Evolutionary conservation across 1,284 basidiomycete genomes (phyloP), one percentile per base, ranked within the genome.

Genomic region (Farysia itapuensis): DNA sequence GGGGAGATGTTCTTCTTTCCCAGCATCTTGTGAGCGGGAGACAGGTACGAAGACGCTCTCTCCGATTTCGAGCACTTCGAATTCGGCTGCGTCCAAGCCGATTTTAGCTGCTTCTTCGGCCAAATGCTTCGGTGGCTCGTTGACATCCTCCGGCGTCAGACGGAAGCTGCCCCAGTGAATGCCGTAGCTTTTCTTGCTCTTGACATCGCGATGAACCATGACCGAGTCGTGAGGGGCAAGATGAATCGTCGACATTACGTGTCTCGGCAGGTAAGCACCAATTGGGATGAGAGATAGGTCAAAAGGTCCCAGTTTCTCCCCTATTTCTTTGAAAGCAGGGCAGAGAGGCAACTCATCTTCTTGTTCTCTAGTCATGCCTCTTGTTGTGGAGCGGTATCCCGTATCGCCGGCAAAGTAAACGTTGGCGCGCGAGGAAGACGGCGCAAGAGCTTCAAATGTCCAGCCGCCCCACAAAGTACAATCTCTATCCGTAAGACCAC

Each of bases 301-400:
- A 21, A 71, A 69, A 1, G 69, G 69, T 1, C 69, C 69, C 7
- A 71, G 39, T 11, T 35, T 29, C 16, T 69, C 59, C 12, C 69
- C 69, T 16, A 70, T 67, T 42, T 71, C 69, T 19, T 53, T 43
- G 41, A 71, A 71, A 20, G 66, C 66, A 3, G 69, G 69, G 30
- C 64, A 69, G 20, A 32, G n/a, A 1, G 64, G 56, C 16, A 69
- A 46, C 4, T 41, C 21, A 18, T 61, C 64, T 22, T 70, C 67
- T n/a, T 66, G 20, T 39, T 65, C 57, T 20, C 23, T 43, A 0
- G 44, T 19, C 34, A 54, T 52, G 8, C 57, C 59, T 7, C 53
- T 20, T 2, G 53, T 57, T 13, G 68, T 56, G 4, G 47, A 32
- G 1, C 65, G 51, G 36, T 61, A 68, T 9, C 67, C 67, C 1